Evolutionary conservation across 2,329 filamentous ascomycete species (phyloP).

Genomic region (Apiospora malaysiana): DNA sequence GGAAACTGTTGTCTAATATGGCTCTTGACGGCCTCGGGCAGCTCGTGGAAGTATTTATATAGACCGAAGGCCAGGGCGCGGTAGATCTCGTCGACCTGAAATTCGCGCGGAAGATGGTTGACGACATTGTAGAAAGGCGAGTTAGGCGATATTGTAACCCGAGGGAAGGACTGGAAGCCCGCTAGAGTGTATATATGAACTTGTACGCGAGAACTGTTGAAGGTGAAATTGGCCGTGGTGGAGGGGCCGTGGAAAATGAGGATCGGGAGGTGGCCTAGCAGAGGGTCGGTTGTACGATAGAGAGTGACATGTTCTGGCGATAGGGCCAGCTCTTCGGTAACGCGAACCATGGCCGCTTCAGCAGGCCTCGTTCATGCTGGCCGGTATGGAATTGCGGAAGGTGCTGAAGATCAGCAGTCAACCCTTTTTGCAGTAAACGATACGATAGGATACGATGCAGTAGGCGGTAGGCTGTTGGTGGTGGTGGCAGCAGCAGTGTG

Average conservation of each 20-base stretch:
- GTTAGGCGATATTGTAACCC: slow-evolving; percentile 90
- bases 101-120: slow-evolving; percentile 86
- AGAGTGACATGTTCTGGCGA: slow-evolving; percentile 83
- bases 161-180: slow-evolving; percentile 87
- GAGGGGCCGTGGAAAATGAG: slow-evolving; percentile 93
- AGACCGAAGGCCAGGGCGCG: slow-evolving; percentile 90
- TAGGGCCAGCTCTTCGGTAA: slow-evolving; percentile 78
- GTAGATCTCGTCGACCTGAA: slow-evolving; percentile 93
- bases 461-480: slow-evolving; percentile 12
- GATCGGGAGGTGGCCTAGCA: slow-evolving; percentile 80
- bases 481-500: slow-evolving; percentile 23
- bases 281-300: slow-evolving; percentile 86
- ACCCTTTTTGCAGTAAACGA: slow-evolving; percentile 23
- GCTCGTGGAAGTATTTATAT: slow-evolving; percentile 91
- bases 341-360: slow-evolving; percentile 76
- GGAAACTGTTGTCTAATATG: slow-evolving; percentile 67
- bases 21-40: slow-evolving; percentile 77
- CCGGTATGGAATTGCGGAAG: slow-evolving; percentile 25
- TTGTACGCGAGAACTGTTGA: slow-evolving; percentile 92
- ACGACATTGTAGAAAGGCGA: slow-evolving; percentile 92
- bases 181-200: slow-evolving; percentile 90
- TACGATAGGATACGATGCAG: slow-evolving; percentile 22
- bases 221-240: slow-evolving; percentile 83
- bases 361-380: slow-evolving; percentile 47
- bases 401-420: slow-evolving; percentile 23